Evolutionary conservation across 768 basidiomycete genomes (phyloP).

Genomic region (Phallus indusiatus): DNA sequence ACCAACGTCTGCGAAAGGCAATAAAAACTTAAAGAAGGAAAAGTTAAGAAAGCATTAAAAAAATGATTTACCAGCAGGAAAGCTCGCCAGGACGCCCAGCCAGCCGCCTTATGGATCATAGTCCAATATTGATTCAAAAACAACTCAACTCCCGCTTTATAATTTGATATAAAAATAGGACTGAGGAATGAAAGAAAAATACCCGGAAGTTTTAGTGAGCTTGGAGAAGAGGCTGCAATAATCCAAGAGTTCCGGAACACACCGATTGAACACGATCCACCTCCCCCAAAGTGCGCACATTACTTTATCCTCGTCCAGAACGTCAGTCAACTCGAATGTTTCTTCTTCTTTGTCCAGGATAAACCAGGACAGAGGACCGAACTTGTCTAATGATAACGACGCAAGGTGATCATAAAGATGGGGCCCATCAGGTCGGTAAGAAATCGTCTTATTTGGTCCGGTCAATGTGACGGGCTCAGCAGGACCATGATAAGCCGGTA

Average conservation of each 20-base stretch:
- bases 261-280: slow-evolving; percentile 63
- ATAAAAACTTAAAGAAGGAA: neutral
- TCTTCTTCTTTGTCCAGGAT: slow-evolving; percentile 69
- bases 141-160: slow-evolving; percentile 37
- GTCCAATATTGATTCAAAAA: slow-evolving; percentile 57
- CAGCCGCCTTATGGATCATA: slow-evolving; percentile 62
- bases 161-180: slow-evolving; percentile 44
- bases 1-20: slow-evolving; percentile 36
- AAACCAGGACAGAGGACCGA: slow-evolving; percentile 60
- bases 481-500: slow-evolving; percentile 41
- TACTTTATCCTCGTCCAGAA: slow-evolving; percentile 68
- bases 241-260: slow-evolving; percentile 8
- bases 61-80: slow-evolving; percentile 44
- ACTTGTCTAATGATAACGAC: slow-evolving; percentile 48
- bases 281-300: slow-evolving; percentile 71
- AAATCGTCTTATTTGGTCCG: slow-evolving; percentile 36
- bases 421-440: slow-evolving; percentile 58
- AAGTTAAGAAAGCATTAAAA: neutral
- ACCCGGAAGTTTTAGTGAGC: too few species aligned
- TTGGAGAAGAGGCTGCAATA: neutral
- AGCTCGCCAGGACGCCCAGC: slow-evolving; percentile 51
- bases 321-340: slow-evolving; percentile 60
- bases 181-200: slow-evolving; percentile 28
- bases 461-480: slow-evolving; percentile 42
- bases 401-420: slow-evolving; percentile 57